Base-by-base conservation (phyloP, 768 basidiomycete genomes). In the Leucogyrophana mollusca region DNA sequence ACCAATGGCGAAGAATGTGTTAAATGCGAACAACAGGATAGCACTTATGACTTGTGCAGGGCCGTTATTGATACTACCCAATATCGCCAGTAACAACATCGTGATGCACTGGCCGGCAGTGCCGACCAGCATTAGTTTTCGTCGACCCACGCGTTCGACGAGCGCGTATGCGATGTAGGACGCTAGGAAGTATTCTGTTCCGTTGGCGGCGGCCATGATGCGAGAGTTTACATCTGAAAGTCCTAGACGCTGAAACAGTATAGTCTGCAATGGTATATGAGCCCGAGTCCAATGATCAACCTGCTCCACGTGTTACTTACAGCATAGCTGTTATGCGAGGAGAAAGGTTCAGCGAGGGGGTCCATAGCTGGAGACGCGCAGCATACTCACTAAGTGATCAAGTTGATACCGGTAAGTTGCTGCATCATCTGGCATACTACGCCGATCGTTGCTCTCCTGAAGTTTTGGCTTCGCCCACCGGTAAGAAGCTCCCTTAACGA, bases 71-170 rank as follows among this genome's bases (percentile, higher is more conserved):
- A 50, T 41, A 16, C 56, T 52, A 52, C 58, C 55, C 21, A 55
- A 42, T 22, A 55, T 42, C 42, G 63, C 60, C 11, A 68, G 54
- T 44, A 66, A 39, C 17, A 56, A 45, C 65, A 70, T 67, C 6
- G 59, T 57, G 10, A 47, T 30, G 14, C 46, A 52, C 47, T 59
- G 39, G 55, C 73, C 73, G 43, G 66, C 53, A 18, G 76, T 70
- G 35, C 77, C 77, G 52, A 61, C 64, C 57, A 77, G 64, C 45
- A 78, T 70, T 35, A 78, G 59, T 27, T 63, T 63, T 46, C 76
- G 68, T 46, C 76, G 70, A 46, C 76, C 77, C 56, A 74, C 68
- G 47, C 65, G 59, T 57, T 79, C 77, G 53, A 78, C 70, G 45
- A 70, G 65, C 55, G 65, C 73, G 64, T 78, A 74, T 18, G 73